phyloP scores from a whole-genome alignment of 192 early-diverging fungal species.

The Umbelopsis sp. region DNA sequence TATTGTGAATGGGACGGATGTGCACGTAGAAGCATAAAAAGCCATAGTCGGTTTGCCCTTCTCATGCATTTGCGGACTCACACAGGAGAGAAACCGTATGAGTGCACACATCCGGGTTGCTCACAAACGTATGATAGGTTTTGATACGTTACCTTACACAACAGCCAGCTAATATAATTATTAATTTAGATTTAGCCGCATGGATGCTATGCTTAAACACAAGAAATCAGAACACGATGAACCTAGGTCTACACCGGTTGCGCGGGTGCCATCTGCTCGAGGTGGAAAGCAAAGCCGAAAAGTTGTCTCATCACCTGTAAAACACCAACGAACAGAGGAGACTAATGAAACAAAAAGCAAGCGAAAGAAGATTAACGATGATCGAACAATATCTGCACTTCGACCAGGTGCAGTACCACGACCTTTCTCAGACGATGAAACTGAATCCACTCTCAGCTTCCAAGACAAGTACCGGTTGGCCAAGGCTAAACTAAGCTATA shows the following conservation, averaged over 20 bases:
- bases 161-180: not conserved
- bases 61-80: conserved; percentile 62
- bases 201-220: conserved; percentile 39
- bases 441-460: conserved; percentile 3
- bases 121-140: conserved; percentile 33
- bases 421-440: not conserved
- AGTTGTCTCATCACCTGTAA: not conserved
- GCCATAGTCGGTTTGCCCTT: conserved; percentile 58
- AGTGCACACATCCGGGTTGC: conserved; percentile 38
- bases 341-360: conserved; percentile 20
- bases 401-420: not conserved
- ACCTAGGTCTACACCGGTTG: not conserved
- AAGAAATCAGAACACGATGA: conserved; percentile 35
- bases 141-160: not conserved
- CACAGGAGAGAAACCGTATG: conserved; percentile 62
- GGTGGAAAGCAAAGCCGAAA: not conserved
- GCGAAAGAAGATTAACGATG: conserved; percentile 9
- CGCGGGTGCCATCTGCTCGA: not conserved
- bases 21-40: conserved; percentile 47
- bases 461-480: conserved; percentile 40
- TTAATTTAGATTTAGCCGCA: conserved; percentile 35
- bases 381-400: not conserved
- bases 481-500: conserved; percentile 45
- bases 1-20: conserved; percentile 60
- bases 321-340: conserved; percentile 3